Conservation (phyloP, 306 rosid species). For the Datisca glomerata region DNA sequence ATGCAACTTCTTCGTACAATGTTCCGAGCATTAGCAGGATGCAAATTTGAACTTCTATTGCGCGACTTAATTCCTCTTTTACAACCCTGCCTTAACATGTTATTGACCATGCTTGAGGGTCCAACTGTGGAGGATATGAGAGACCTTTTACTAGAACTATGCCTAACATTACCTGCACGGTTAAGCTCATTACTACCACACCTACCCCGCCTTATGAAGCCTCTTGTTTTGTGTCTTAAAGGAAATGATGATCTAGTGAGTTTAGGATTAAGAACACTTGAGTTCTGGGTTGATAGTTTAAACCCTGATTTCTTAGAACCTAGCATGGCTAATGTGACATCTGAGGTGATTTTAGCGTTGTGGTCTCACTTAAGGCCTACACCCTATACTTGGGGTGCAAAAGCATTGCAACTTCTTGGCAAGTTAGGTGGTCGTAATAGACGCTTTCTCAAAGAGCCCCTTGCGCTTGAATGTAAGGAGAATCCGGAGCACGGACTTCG, state of each 20-base stretch:
- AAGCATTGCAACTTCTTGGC: slow-evolving; percentile 96
- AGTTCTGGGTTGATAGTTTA: slow-evolving; percentile 97
- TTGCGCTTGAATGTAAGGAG: slow-evolving; percentile 92
- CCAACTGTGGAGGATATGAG: slow-evolving; percentile 95
- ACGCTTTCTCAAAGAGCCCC: slow-evolving; percentile 94
- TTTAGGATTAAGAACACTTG: slow-evolving; percentile 90
- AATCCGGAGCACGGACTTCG: slow-evolving; percentile 98
- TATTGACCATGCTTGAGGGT: slow-evolving; percentile 92
- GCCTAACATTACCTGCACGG: slow-evolving; percentile 97
- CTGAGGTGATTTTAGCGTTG: slow-evolving; percentile 82
- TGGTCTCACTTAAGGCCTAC: slow-evolving; percentile 95
- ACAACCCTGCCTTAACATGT: slow-evolving; percentile 95
- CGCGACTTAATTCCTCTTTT: slow-evolving; percentile 85
- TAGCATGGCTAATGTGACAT: slow-evolving; percentile 92
- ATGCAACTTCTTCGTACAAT: slow-evolving; percentile 83
- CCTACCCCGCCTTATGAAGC: slow-evolving; percentile 95
- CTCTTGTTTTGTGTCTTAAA: slow-evolving; percentile 81
- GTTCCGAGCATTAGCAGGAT: slow-evolving; percentile 81
- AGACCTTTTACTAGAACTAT: slow-evolving; percentile 86
- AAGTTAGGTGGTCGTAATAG: slow-evolving; percentile 98
- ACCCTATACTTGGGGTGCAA: slow-evolving; percentile 92
- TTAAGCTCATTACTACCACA: slow-evolving; percentile 85
- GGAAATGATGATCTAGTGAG: slow-evolving; percentile 90
- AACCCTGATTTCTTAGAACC: slow-evolving; percentile 99
- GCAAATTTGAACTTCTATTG: slow-evolving; percentile 87